phyloP scores from a whole-genome alignment of 2,329 filamentous ascomycete species.

The Neophaeococcomyces aloes region DNA sequence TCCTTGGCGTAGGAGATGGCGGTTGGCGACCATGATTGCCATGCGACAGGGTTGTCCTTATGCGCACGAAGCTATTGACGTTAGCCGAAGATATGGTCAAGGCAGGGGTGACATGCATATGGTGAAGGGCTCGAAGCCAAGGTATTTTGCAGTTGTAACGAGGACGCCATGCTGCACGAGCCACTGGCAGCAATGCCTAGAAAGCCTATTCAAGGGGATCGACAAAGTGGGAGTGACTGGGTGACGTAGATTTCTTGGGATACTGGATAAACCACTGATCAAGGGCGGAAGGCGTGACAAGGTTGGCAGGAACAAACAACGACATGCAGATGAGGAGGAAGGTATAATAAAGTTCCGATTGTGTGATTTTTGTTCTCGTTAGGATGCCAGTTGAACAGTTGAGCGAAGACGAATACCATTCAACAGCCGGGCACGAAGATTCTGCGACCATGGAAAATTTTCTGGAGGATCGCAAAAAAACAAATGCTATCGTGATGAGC shows the following conservation, averaged over 20 bases:
- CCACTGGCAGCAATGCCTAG: neutral
- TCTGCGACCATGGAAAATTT: neutral
- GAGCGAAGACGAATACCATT: neutral
- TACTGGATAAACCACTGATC: too few species aligned
- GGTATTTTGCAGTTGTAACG: conserved; percentile 15
- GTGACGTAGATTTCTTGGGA: too few species aligned
- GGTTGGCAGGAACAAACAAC: neutral
- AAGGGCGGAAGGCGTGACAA: too few species aligned
- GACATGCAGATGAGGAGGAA: neutral
- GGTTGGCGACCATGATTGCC: conserved; percentile 78
- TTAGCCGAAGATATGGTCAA: conserved; percentile 3
- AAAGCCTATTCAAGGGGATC: too few species aligned
- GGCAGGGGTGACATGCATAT: conserved; percentile 43
- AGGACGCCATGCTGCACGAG: conserved; percentile 5
- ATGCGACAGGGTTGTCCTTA: conserved; percentile 71
- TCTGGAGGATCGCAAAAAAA: neutral
- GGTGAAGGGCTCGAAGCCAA: conserved; percentile 44
- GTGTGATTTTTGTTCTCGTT: neutral
- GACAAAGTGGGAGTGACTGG: too few species aligned
- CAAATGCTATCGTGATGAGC: neutral
- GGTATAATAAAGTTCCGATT: neutral
- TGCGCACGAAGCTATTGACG: conserved; percentile 54
- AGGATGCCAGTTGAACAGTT: neutral
- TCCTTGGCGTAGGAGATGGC: conserved; percentile 64
- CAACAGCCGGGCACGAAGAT: neutral